phyloP scores from a whole-genome alignment of 805 yeast species.

The Zygoascus tannicola region DNA sequence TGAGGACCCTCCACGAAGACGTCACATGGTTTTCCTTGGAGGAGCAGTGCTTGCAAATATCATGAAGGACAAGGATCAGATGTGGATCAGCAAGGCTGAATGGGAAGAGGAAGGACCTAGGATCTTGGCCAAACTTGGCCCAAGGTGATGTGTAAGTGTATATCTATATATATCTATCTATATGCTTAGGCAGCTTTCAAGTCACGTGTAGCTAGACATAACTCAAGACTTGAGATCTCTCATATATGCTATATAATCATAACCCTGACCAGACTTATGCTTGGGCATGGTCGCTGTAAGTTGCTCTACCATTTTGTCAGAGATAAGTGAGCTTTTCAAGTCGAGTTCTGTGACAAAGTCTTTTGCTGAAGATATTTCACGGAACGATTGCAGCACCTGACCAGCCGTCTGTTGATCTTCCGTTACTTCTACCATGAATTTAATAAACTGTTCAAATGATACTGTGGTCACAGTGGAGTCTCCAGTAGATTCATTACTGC shows the following conservation, averaged over 20 bases:
- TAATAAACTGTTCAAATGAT: conserved; percentile 27
- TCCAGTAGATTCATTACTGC: conserved; percentile 20
- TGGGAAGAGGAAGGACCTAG: conserved; percentile 97
- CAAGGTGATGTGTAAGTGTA: conserved; percentile 45
- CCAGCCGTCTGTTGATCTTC: conserved; percentile 32
- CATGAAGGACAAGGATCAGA: conserved; percentile 96
- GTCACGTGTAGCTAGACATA: too few relatives aligned
- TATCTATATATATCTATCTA: background rate
- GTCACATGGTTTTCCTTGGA: conserved; percentile 97
- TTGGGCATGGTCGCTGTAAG: conserved; percentile 25
- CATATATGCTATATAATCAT: conserved; percentile 26
- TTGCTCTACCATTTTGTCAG: conserved; percentile 26
- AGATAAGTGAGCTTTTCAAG: conserved; percentile 29
- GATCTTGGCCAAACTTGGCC: conserved; percentile 79
- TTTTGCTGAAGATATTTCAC: conserved; percentile 34
- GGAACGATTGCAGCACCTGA: conserved; percentile 33
- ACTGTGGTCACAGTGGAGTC: too few relatives aligned
- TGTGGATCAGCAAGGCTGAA: conserved; percentile 95
- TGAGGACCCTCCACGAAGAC: conserved; percentile 98
- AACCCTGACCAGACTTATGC: conserved; percentile 18
- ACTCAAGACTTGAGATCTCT: conserved; percentile 32
- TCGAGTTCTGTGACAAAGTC: conserved; percentile 33
- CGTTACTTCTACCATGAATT: conserved; percentile 31
- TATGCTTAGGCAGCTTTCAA: background rate
- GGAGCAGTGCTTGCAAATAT: conserved; percentile 97